Percentiles rank a stretch among this genome's conserved stretches.
phyloP scores from a whole-genome alignment of 257 asterid genomes.

The Cynanchum wilfordii region DNA sequence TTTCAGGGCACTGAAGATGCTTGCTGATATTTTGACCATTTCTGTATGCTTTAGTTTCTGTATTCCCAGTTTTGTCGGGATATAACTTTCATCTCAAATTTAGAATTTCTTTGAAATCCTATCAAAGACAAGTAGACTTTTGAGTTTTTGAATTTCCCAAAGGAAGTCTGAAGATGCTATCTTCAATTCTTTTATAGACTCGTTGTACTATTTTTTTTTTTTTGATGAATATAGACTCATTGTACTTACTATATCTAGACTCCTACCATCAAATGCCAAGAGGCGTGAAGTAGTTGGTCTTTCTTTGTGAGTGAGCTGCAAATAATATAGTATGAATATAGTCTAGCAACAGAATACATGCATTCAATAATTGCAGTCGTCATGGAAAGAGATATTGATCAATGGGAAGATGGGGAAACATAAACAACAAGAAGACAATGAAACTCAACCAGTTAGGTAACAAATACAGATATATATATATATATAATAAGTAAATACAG shows the following conservation, averaged over 20 bases:
- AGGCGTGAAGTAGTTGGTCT: neutral
- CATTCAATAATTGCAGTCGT: neutral
- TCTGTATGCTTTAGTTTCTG: neutral
- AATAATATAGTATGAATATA: neutral
- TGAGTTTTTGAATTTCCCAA: too few species aligned
- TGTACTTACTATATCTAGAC: neutral
- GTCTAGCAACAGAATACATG: neutral
- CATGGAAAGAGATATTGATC: neutral
- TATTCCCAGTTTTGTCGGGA: neutral
- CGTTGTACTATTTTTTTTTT: too few species aligned
- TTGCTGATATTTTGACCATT: neutral
- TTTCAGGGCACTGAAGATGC: neutral
- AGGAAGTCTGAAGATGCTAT: conserved; percentile 1
- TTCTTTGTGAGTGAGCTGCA: neutral
- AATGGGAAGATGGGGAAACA: neutral
- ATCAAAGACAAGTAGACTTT: neutral
- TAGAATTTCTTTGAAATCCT: neutral
- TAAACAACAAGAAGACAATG: neutral
- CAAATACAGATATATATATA: neutral
- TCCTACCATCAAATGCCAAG: neutral
- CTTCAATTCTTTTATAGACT: neutral
- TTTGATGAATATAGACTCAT: neutral
- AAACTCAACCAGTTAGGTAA: neutral
- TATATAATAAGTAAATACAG: neutral
- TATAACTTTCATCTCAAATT: neutral